Evolutionary conservation across 2,329 filamentous ascomycete genomes (phyloP).

Genomic region (Ophiosphaerella korrae): DNA sequence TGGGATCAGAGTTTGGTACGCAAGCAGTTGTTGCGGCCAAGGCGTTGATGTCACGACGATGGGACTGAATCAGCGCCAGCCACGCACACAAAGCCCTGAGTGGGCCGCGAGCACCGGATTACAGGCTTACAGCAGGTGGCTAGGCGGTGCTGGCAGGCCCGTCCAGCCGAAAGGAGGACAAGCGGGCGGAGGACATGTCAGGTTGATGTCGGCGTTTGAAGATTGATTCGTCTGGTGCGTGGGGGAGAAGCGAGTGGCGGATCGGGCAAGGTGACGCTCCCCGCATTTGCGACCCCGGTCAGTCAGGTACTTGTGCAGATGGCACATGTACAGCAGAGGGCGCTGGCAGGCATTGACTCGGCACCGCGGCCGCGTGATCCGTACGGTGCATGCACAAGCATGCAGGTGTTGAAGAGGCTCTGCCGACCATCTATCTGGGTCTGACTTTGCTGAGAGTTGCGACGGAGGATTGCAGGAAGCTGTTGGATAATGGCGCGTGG

Average conservation of each 20-base stretch:
- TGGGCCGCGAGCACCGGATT: not conserved
- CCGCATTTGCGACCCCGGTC: constrained; percentile 39
- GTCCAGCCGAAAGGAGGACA: constrained; percentile 14
- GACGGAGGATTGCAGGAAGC: not conserved
- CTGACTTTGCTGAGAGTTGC: not conserved
- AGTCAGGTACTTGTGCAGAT: constrained; percentile 37
- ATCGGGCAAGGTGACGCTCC: constrained; percentile 28
- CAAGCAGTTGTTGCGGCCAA: constrained; percentile 28
- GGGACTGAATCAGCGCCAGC: constrained; percentile 30
- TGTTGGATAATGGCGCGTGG: constrained; percentile 26
- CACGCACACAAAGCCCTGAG: constrained; percentile 13
- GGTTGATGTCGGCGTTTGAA: constrained; percentile 41
- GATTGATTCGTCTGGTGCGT: constrained; percentile 30
- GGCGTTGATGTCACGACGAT: constrained; percentile 37
- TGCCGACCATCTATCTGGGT: not conserved
- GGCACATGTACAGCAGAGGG: constrained; percentile 23
- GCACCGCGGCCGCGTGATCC: not conserved
- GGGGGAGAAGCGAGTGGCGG: constrained; percentile 38
- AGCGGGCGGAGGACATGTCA: constrained; percentile 1
- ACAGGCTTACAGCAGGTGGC: not conserved
- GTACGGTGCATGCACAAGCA: not conserved
- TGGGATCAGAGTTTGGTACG: constrained; percentile 34
- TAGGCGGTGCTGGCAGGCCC: constrained; percentile 6
- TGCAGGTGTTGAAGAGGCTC: constrained; percentile 3
- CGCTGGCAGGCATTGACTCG: constrained; percentile 10